phyloP scores from a whole-genome alignment of 192 early-diverging fungal species.

The Phlyctochytrium arcticum region DNA sequence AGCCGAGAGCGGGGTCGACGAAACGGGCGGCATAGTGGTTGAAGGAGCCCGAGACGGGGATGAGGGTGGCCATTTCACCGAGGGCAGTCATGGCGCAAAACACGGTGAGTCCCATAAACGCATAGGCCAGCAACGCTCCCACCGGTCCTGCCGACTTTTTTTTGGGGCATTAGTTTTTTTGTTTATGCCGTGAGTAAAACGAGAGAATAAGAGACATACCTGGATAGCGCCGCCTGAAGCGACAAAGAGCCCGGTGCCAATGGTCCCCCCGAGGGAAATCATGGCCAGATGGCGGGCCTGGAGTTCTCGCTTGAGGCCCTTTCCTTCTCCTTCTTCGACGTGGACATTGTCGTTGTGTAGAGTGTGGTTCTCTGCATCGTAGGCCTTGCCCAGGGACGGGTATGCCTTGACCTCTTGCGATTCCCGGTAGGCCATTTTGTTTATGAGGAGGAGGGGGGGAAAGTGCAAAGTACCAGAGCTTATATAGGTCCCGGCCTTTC shows the following conservation, averaged over 20 bases:
- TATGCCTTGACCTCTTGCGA: too few species aligned
- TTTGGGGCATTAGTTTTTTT: too few species aligned
- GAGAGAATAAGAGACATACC: background rate
- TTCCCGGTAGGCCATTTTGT: too few species aligned
- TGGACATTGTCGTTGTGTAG: background rate
- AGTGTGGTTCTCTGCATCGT: too few species aligned
- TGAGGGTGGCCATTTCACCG: conserved; percentile 79
- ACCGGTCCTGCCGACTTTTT: conserved; percentile 66
- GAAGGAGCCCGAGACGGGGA: conserved; percentile 67
- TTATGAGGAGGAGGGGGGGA: too few species aligned
- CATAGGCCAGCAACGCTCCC: conserved; percentile 72
- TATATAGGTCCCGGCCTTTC: too few species aligned
- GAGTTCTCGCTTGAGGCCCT: conserved; percentile 32
- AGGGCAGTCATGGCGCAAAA: conserved; percentile 64
- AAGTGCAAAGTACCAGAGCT: too few species aligned
- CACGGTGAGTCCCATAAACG: conserved; percentile 48
- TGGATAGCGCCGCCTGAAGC: conserved; percentile 47
- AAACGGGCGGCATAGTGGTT: conserved; percentile 54
- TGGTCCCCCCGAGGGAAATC: conserved; percentile 76
- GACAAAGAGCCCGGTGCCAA: conserved; percentile 43
- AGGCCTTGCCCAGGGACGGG: too few species aligned
- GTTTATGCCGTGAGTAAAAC: too few species aligned
- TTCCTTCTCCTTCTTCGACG: background rate
- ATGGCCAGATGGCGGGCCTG: conserved; percentile 47
- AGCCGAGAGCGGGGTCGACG: conserved; percentile 68